phyloP scores from a whole-genome alignment of 768 basidiomycete genomes.

The Podaxis carcinomalis region DNA sequence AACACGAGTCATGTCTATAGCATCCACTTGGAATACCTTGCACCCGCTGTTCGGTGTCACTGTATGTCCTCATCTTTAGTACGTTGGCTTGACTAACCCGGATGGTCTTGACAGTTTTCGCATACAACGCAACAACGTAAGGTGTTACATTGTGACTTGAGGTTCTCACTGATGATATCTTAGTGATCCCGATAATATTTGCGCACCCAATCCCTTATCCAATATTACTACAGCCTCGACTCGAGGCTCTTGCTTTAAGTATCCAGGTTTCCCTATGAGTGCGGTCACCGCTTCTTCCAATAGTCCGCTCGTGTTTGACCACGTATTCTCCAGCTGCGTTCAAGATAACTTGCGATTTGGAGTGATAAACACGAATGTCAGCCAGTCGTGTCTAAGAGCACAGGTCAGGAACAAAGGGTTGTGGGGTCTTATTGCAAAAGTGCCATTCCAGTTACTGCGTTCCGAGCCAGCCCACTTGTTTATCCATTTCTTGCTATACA shows the following conservation, averaged over 20 bases:
- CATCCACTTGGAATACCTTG: conserved; percentile 1
- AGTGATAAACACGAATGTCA: background rate
- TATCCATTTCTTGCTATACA: too few species aligned
- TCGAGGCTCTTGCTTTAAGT: background rate
- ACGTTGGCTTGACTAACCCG: too few species aligned
- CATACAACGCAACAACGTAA: background rate
- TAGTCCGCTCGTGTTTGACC: background rate
- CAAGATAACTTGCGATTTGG: background rate
- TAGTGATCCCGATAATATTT: background rate
- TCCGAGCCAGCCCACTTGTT: too few species aligned
- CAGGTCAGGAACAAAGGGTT: too few species aligned
- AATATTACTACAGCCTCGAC: background rate
- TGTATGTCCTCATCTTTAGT: background rate
- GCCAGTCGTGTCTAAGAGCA: background rate
- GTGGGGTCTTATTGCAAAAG: background rate
- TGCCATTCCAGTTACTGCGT: background rate
- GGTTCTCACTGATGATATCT: background rate
- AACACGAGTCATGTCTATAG: background rate
- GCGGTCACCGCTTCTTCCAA: background rate
- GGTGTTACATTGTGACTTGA: background rate
- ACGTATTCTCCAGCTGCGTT: background rate
- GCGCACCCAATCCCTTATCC: background rate
- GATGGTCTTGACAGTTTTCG: background rate
- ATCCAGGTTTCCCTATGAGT: conserved; percentile 4
- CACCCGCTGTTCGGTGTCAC: background rate